Percentiles rank a stretch among this genome's conserved stretches.
These are phyloP conservation scores for Stenocarpella maydis DNA, from an alignment of 2,329 filamentous ascomycete species.

Conservation along the genomic window DNA sequence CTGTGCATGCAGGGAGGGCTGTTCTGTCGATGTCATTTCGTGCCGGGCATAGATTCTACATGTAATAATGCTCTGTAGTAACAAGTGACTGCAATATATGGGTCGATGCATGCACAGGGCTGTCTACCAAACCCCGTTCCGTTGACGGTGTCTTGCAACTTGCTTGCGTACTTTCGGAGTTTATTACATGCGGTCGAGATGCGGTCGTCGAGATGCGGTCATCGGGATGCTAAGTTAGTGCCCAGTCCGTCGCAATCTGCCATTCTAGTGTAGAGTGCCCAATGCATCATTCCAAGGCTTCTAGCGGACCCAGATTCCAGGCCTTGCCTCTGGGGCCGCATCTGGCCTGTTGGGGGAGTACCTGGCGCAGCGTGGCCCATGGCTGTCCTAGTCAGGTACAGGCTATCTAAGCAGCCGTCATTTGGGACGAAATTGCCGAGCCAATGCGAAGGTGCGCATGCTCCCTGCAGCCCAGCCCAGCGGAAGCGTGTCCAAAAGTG, in stretches of 20 bases:
- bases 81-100: neutral
- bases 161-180: neutral
- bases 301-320: neutral
- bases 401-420: slow-evolving; percentile 5
- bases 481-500: slow-evolving; percentile 30
- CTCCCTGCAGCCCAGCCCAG: slow-evolving; percentile 23
- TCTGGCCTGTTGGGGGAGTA: neutral
- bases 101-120: neutral
- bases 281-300: too few species aligned
- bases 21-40: neutral
- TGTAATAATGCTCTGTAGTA: too few species aligned
- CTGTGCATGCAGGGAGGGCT: neutral
- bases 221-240: neutral
- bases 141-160: neutral
- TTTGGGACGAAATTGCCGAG: slow-evolving; percentile 26
- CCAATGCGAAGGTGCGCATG: slow-evolving; percentile 23
- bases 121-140: too few species aligned
- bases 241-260: neutral
- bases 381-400: neutral
- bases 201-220: too few species aligned
- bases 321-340: too few species aligned
- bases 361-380: neutral
- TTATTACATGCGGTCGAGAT: neutral
- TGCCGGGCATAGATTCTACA: neutral
- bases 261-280: neutral